Conservation (phyloP, 2,329 filamentous ascomycete species). For the Ophiostoma montium region DNA sequence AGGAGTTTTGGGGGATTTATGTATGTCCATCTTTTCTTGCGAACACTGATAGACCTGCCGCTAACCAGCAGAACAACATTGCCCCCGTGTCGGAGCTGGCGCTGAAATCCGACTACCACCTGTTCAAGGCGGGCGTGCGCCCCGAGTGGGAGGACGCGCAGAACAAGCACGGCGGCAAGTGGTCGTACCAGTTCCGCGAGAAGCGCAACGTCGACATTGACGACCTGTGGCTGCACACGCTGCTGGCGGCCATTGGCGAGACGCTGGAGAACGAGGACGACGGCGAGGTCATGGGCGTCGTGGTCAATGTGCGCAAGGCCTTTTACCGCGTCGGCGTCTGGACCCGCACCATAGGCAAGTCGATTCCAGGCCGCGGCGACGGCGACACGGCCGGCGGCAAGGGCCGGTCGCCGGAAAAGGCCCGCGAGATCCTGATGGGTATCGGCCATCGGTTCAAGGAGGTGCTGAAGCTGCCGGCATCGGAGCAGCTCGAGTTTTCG, state of each 20-base stretch:
- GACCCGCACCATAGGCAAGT: constrained; percentile 88
- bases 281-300: constrained; percentile 97
- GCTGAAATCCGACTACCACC: constrained; percentile 97
- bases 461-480: constrained; percentile 62
- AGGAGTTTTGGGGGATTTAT: constrained; percentile 99
- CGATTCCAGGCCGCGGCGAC: constrained; percentile 60
- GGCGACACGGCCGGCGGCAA: constrained; percentile 62
- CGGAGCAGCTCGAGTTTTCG: constrained; percentile 81
- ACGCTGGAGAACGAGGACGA: constrained; percentile 90
- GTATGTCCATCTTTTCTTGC: constrained; percentile 42
- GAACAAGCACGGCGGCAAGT: constrained; percentile 99
- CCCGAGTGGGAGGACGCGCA: constrained; percentile 97
- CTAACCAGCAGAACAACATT: constrained; percentile 73
- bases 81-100: constrained; percentile 88
- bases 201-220: constrained; percentile 87
- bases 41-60: constrained; percentile 7
- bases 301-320: constrained; percentile 95
- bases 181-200: constrained; percentile 96
- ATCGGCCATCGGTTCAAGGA: constrained; percentile 92
- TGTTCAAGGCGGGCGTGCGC: constrained; percentile 94
- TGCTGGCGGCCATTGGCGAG: constrained; percentile 93
- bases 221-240: constrained; percentile 90
- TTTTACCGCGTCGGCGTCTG: constrained; percentile 97
- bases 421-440: constrained; percentile 66
- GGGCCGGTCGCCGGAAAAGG: constrained; percentile 66